phyloP scores from a whole-genome alignment of 2,329 filamentous ascomycete species.

The Apiospora koreana region DNA sequence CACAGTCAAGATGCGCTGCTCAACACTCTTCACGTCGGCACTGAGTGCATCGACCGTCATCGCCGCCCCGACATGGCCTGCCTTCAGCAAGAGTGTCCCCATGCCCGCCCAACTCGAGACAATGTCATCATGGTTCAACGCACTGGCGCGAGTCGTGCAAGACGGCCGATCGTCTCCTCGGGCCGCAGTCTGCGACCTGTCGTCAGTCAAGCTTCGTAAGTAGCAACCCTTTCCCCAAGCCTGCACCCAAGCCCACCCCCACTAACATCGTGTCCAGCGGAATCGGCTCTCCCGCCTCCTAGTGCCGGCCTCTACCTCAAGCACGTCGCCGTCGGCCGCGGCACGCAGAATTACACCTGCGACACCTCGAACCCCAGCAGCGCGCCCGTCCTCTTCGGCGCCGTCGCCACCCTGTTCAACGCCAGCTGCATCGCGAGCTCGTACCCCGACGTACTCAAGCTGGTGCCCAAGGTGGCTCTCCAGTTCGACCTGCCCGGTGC shows the following conservation, averaged over 20 bases:
- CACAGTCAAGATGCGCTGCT: constrained; percentile 8
- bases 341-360: constrained; percentile 95
- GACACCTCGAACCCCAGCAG: constrained; percentile 58
- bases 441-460: constrained; percentile 65
- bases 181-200: constrained; percentile 55
- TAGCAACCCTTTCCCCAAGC: constrained; percentile 38
- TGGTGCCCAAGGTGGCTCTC: constrained; percentile 68
- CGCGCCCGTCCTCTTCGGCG: constrained; percentile 67
- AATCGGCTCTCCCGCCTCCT: constrained; percentile 61
- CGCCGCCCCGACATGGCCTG: constrained; percentile 49
- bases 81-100: constrained; percentile 40
- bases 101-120: constrained; percentile 44
- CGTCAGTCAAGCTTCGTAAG: constrained; percentile 50
- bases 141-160: constrained; percentile 57
- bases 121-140: constrained; percentile 63
- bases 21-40: constrained; percentile 42
- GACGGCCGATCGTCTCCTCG: constrained; percentile 41
- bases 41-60: constrained; percentile 44
- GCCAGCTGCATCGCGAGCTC: constrained; percentile 75
- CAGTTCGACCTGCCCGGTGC: constrained; percentile 57
- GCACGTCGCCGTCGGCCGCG: constrained; percentile 84
- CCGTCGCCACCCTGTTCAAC: constrained; percentile 84
- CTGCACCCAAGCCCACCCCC: not conserved
- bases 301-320: constrained; percentile 62
- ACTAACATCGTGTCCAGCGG: constrained; percentile 43